Base-by-base conservation (phyloP, 441 rosid genomes). In the Eutrema salsugineum region DNA sequence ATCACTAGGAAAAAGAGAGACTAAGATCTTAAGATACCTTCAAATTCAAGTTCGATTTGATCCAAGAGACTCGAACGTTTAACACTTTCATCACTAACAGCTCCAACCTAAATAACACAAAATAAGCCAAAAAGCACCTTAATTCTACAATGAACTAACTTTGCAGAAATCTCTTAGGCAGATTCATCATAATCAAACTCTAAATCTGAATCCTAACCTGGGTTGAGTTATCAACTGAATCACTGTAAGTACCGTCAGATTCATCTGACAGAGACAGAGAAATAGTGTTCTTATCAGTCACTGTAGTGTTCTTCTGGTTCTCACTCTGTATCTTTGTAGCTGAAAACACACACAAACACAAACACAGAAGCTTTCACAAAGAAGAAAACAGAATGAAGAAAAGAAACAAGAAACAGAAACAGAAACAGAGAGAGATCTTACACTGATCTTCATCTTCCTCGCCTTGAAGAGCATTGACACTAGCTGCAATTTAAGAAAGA, bases 251-350 rank as follows among this genome's bases (percentile, higher is more conserved):
- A 17, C 12, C 19, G 5, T 44, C 50, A 51, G 73, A 36, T 7
- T 67, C 72, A 33, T 74, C 57, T 6, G 73, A 67, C 3, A 74
- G 14, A 67, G 73, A 74, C 49, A 74, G 57, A 43, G 73, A 68
- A 2, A 74, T 68, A 43, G 48, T 66, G 68, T 59, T 67, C 69
- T 72, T 54, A 63, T 64, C 49, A 72, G 65, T 54, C n/a, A 44
- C 64, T 36, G 69, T 72, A 35, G 11, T 44, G 63, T 72, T 72
- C 66, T 61, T 43, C 76, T 53, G 56, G 61, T 39, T 54, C 0
- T 72, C 76, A 63, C 59, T 75, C 44, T 67, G 73, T 15, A 61
- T 36, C 49, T 38, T 60, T 17, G 63, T 28, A 61, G 78, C 78
- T 75, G 50, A 32, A 72, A 28, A 70, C 19, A 68, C 14, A 69